Conservation (phyloP, 2,329 filamentous ascomycete species). For the Cladosporium sp. region DNA sequence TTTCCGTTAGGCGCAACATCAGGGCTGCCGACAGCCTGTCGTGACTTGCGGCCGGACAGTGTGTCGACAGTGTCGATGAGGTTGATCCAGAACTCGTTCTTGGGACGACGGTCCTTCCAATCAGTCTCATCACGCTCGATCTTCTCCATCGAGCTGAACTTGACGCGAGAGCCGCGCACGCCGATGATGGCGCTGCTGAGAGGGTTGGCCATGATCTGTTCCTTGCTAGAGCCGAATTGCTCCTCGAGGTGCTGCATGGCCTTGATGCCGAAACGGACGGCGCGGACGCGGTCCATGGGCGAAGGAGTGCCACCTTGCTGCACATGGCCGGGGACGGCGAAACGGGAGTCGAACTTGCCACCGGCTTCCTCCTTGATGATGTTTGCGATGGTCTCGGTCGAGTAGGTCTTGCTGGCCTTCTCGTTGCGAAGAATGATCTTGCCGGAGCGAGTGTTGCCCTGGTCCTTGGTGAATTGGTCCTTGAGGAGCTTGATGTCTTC, state of each 20-base stretch:
- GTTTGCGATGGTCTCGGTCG: constrained; percentile 85
- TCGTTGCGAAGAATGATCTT: constrained; percentile 97
- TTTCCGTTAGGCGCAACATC: constrained; percentile 1
- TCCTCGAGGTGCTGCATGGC: constrained; percentile 87
- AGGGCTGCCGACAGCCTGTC: background rate
- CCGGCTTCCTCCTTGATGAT: constrained; percentile 93
- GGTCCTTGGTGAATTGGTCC: constrained; percentile 77
- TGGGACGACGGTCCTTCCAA: constrained; percentile 85
- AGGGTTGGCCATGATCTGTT: constrained; percentile 68
- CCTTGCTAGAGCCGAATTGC: constrained; percentile 62
- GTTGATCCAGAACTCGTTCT: constrained; percentile 76
- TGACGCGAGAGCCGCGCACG: constrained; percentile 81
- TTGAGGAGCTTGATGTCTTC: constrained; percentile 86
- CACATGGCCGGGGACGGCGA: constrained; percentile 88
- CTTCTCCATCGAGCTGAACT: constrained; percentile 77
- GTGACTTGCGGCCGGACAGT: constrained; percentile 61
- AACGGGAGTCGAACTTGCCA: constrained; percentile 85
- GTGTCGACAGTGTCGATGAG: constrained; percentile 81
- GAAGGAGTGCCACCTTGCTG: constrained; percentile 91
- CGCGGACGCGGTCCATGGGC: constrained; percentile 91
- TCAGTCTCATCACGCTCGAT: constrained; percentile 85
- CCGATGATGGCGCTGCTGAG: constrained; percentile 80
- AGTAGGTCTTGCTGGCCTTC: constrained; percentile 85
- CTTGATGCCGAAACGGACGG: constrained; percentile 87
- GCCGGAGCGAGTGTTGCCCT: constrained; percentile 82